phyloP scores from a whole-genome alignment of 768 basidiomycete genomes.

The Phylloporus arenicola region DNA sequence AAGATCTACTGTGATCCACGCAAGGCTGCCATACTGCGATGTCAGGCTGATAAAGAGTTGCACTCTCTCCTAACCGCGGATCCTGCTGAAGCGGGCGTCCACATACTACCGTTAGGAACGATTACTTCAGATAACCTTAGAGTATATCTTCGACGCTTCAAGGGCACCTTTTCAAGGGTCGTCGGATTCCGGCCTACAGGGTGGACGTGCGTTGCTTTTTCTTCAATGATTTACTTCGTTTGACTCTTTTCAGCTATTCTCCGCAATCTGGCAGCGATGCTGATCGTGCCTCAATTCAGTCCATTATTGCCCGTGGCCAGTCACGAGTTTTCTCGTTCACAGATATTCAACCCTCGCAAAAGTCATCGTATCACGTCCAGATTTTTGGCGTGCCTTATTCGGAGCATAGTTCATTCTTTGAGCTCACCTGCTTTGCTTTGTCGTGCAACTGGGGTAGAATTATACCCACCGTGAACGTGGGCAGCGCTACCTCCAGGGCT shows the following conservation, averaged over 20 bases:
- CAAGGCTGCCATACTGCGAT: conserved; percentile 77
- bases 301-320: conserved; percentile 64
- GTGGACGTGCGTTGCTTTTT: conserved; percentile 69
- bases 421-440: conserved; percentile 91
- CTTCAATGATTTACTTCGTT: background rate
- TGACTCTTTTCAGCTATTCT: conserved; percentile 46
- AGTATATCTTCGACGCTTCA: conserved; percentile 69
- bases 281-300: conserved; percentile 53
- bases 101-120: conserved; percentile 73
- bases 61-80: conserved; percentile 71
- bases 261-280: conserved; percentile 60
- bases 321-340: conserved; percentile 62
- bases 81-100: conserved; percentile 73
- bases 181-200: conserved; percentile 92
- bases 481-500: conserved; percentile 59
- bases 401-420: conserved; percentile 94
- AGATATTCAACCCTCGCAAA: conserved; percentile 62
- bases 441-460: conserved; percentile 81
- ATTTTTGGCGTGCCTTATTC: conserved; percentile 88
- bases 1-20: conserved; percentile 88
- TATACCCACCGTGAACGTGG: conserved; percentile 94
- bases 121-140: conserved; percentile 75
- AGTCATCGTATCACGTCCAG: conserved; percentile 63
- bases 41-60: conserved; percentile 80
- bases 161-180: conserved; percentile 61